phyloP scores from a whole-genome alignment of 2,329 filamentous ascomycete species.

The Aurifilum marmelostoma region DNA sequence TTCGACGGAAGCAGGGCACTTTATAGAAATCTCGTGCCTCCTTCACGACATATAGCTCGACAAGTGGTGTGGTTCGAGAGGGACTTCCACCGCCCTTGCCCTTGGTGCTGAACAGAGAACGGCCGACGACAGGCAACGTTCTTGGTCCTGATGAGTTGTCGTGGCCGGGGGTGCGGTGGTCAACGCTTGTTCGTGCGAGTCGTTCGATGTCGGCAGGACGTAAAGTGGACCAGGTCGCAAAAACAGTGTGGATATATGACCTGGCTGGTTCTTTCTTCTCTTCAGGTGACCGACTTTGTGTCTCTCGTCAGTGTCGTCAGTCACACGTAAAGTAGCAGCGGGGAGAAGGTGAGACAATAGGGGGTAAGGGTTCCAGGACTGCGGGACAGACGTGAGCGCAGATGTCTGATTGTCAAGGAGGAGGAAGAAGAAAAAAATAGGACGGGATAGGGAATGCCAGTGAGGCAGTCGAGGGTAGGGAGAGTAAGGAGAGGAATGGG shows the following conservation, averaged over 20 bases:
- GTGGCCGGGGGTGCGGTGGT: background rate
- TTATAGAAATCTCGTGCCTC: background rate
- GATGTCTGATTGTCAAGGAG: slow-evolving; percentile 6
- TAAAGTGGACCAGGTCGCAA: background rate
- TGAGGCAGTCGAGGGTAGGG: slow-evolving; percentile 7
- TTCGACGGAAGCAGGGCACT: too few relatives aligned
- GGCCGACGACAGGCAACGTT: background rate
- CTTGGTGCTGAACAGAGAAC: background rate
- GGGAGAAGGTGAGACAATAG: slow-evolving; percentile 14
- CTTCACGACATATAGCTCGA: background rate
- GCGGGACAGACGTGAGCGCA: background rate
- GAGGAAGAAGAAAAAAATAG: background rate
- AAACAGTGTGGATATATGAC: background rate
- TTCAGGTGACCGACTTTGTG: background rate
- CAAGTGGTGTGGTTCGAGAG: background rate
- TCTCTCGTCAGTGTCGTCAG: slow-evolving; percentile 7
- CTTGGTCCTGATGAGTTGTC: slow-evolving; percentile 6
- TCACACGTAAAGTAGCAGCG: background rate
- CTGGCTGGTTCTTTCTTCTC: background rate
- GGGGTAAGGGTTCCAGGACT: slow-evolving; percentile 2
- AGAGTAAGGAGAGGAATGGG: slow-evolving; percentile 23
- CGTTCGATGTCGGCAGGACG: slow-evolving; percentile 6
- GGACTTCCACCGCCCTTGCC: background rate
- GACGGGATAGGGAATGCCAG: slow-evolving; percentile 14
- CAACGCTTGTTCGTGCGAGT: background rate